Percentiles rank a stretch among this genome's conserved stretches.
phyloP scores from a whole-genome alignment of 2,329 filamentous ascomycete genomes.

The Exophiala phaeomuriformis region DNA sequence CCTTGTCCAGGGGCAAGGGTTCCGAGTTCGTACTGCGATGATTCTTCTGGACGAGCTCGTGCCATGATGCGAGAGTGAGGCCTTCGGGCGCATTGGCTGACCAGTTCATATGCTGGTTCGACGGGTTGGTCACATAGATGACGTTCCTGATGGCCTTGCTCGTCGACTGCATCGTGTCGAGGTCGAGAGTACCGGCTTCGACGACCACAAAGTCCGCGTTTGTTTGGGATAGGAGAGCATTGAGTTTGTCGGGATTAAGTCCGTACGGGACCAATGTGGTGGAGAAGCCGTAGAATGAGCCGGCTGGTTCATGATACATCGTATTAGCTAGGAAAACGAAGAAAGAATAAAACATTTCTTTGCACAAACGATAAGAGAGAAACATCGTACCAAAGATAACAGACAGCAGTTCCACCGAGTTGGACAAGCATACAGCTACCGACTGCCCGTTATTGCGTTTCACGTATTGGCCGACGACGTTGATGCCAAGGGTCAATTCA shows the following conservation, averaged over 20 bases:
- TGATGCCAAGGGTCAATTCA: conserved; percentile 77
- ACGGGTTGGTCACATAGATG: conserved; percentile 87
- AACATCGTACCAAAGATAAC: conserved; percentile 60
- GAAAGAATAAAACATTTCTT: not conserved
- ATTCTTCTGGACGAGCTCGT: conserved; percentile 71
- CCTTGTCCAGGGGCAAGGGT: conserved; percentile 57
- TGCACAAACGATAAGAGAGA: not conserved
- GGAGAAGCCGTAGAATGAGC: conserved; percentile 79
- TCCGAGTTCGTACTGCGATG: conserved; percentile 52
- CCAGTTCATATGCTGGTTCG: conserved; percentile 91
- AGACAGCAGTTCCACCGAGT: conserved; percentile 80
- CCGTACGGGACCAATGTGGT: conserved; percentile 81
- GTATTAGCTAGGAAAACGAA: not conserved
- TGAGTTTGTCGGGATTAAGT: conserved; percentile 59
- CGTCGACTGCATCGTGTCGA: conserved; percentile 61
- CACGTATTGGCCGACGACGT: conserved; percentile 71
- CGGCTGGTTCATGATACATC: conserved; percentile 46
- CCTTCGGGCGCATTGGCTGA: conserved; percentile 69
- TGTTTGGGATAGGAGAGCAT: conserved; percentile 63
- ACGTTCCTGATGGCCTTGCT: conserved; percentile 68
- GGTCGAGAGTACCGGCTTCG: conserved; percentile 76
- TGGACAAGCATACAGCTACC: conserved; percentile 84
- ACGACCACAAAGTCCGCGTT: conserved; percentile 76
- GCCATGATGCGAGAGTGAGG: conserved; percentile 83
- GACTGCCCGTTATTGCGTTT: conserved; percentile 60